Conservation (phyloP, 2,329 filamentous ascomycete genomes). For the Allantophomopsis lycopodina region DNA sequence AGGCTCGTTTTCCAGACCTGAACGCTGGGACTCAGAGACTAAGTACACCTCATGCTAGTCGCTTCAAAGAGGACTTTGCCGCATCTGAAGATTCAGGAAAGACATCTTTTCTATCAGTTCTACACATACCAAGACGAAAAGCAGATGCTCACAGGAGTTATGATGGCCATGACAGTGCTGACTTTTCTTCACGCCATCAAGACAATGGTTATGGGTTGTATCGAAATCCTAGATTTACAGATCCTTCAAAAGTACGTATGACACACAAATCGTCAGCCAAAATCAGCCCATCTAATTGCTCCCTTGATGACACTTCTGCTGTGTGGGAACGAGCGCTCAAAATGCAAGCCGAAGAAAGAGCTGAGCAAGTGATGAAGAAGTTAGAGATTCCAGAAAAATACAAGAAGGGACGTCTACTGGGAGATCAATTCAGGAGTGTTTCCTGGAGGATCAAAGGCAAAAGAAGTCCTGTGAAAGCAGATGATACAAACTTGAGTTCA, state of each 20-base stretch:
- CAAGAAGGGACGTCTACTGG: no score
- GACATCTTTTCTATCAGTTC: neutral
- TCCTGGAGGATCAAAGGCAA: neutral
- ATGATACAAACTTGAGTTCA: no score
- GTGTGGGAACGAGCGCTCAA: neutral
- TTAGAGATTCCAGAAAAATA: no score
- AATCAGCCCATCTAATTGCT: neutral
- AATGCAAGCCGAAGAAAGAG: neutral
- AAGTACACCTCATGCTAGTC: constrained; percentile 1
- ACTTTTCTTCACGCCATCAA: neutral
- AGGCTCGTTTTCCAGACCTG: constrained; percentile 12
- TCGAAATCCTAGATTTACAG: neutral
- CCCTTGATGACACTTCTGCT: neutral
- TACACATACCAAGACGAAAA: constrained; percentile 6
- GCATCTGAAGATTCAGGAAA: constrained; percentile 2
- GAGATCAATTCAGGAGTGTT: neutral
- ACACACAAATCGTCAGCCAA: neutral
- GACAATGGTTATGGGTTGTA: neutral
- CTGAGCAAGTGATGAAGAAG: neutral
- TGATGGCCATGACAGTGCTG: constrained; percentile 11
- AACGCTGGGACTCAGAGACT: constrained; percentile 9
- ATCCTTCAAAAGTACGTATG: neutral
- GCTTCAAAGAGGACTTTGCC: constrained; percentile 16
- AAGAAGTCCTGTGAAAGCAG: no score
- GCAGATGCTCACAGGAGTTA: constrained; percentile 8